Evolutionary conservation across 139 green algal species (phyloP).

Genomic region (Chlorella vulgaris): DNA sequence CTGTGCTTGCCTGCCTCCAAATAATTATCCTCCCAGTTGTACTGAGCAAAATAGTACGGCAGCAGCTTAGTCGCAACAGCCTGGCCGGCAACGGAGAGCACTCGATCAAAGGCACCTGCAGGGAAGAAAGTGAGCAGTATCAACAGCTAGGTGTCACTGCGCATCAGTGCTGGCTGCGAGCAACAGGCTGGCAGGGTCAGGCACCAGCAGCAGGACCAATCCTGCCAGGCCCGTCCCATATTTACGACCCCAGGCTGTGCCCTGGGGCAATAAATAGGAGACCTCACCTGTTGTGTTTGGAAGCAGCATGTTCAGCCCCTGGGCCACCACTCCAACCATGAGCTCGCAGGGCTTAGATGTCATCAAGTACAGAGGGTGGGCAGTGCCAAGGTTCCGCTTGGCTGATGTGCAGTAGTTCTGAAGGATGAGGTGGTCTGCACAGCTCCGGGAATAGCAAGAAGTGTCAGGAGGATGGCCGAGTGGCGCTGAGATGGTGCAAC

Average conservation of each 20-base stretch:
- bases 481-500: too few species aligned
- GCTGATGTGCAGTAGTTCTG: not conserved
- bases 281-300: not conserved
- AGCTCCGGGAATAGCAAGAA: too few species aligned
- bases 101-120: not conserved
- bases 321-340: not conserved
- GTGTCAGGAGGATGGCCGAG: too few species aligned
- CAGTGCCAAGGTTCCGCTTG: not conserved
- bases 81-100: not conserved
- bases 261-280: not conserved
- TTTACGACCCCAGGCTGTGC: too few species aligned
- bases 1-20: not conserved
- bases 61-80: not conserved
- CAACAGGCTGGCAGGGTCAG: not conserved
- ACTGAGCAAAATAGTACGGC: not conserved
- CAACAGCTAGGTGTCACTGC: not conserved
- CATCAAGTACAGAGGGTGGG: not conserved
- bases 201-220: not conserved
- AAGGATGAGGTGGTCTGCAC: not conserved
- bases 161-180: not conserved
- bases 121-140: not conserved
- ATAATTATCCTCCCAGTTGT: not conserved
- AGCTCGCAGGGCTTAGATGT: not conserved
- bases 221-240: too few species aligned
- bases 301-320: not conserved